phyloP scores from a whole-genome alignment of 257 asterid genomes.

The Linaria vulgaris region DNA sequence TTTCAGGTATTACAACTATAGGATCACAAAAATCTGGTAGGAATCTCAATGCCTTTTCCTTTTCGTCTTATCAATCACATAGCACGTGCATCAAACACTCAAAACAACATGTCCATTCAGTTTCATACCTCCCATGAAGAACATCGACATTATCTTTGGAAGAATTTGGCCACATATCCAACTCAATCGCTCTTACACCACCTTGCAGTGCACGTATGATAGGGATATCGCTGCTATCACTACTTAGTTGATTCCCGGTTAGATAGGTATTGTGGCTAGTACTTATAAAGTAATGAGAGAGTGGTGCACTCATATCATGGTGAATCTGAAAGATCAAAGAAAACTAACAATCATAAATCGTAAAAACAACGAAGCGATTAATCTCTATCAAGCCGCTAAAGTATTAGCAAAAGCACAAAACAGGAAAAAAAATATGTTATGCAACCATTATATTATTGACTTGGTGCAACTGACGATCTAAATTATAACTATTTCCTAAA shows the following conservation, averaged over 20 bases:
- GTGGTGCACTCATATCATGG: slow-evolving; percentile 71
- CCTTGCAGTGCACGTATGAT: slow-evolving; percentile 49
- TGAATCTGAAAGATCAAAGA: slow-evolving; percentile 50
- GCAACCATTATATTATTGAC: no score
- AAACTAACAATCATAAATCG: slow-evolving; percentile 14
- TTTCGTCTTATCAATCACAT: neutral
- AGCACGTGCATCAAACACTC: slow-evolving; percentile 2
- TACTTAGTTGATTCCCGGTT: slow-evolving; percentile 78
- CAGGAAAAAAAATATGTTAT: no score
- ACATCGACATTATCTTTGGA: slow-evolving; percentile 54
- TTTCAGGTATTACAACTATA: neutral
- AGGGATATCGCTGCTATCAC: slow-evolving; percentile 69
- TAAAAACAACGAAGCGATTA: neutral
- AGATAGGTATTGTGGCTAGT: slow-evolving; percentile 80
- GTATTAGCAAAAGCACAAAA: neutral
- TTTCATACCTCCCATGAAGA: slow-evolving; percentile 74
- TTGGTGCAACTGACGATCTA: no score
- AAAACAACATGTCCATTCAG: neutral
- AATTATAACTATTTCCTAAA: no score
- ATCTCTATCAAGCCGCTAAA: neutral
- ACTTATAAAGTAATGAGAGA: slow-evolving; percentile 71
- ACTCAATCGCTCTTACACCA: slow-evolving; percentile 72
- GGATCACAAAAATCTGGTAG: neutral
- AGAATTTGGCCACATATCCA: slow-evolving; percentile 86
- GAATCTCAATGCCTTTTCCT: no score